Evolutionary conservation across 768 basidiomycete genomes (phyloP).

Genomic region (Neoboletus magnificus): DNA sequence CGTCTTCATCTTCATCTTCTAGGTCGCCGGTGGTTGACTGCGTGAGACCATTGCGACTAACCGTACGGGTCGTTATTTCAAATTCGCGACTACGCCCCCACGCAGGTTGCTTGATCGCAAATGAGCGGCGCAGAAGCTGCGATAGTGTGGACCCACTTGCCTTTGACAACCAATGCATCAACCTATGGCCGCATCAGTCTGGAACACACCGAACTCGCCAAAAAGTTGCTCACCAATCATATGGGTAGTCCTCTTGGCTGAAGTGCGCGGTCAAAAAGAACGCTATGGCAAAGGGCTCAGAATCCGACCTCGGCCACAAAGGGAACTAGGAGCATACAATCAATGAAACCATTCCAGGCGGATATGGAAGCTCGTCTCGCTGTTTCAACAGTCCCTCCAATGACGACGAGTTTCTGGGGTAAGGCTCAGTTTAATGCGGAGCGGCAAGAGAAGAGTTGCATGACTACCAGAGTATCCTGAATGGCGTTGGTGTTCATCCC

Average conservation of each 20-base stretch:
- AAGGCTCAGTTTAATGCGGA: background rate
- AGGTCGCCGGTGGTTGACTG: constrained; percentile 71
- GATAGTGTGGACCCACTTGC: constrained; percentile 33
- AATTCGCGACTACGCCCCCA: constrained; percentile 88
- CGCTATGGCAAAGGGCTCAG: constrained; percentile 40
- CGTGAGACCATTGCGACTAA: constrained; percentile 60
- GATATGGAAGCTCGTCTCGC: constrained; percentile 77
- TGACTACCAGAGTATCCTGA: constrained; percentile 72
- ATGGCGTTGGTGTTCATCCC: constrained; percentile 65
- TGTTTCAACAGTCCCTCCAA: constrained; percentile 86
- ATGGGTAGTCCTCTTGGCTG: constrained; percentile 83
- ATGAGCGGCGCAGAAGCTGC: constrained; percentile 16
- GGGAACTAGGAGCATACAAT: constrained; percentile 47
- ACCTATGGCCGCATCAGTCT: constrained; percentile 41
- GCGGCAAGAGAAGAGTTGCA: background rate
- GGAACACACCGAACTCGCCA: background rate
- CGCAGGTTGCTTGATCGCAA: constrained; percentile 68
- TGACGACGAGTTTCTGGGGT: constrained; percentile 79
- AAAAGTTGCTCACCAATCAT: constrained; percentile 60
- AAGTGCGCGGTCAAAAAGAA: constrained; percentile 91
- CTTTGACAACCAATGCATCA: constrained; percentile 89
- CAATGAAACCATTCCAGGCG: constrained; percentile 87
- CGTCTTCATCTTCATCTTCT: constrained; percentile 74
- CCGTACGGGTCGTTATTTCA: constrained; percentile 80
- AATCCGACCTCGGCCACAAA: background rate